Evolutionary conservation across 768 basidiomycete species (phyloP).

Genomic region (Scleroderma bovista): DNA sequence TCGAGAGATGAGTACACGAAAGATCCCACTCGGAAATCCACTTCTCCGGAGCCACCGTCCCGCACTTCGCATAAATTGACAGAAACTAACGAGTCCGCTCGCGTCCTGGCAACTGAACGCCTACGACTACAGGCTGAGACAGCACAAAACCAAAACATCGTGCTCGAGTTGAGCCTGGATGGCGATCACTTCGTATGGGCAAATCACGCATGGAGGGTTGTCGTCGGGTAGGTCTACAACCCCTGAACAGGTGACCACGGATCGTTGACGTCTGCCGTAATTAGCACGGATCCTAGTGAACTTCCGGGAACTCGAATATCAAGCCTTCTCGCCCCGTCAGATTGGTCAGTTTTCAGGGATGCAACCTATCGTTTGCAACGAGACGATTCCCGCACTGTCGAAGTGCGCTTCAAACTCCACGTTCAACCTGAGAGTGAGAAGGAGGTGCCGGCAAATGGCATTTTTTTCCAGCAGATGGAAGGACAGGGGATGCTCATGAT

Average conservation of each 20-base stretch:
- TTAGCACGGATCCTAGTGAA: slow-evolving; percentile 77
- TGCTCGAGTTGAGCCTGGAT: slow-evolving; percentile 90
- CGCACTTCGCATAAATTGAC: slow-evolving; percentile 41
- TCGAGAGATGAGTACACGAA: slow-evolving; percentile 56
- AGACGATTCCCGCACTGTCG: slow-evolving; percentile 92
- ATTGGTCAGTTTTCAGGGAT: slow-evolving; percentile 79
- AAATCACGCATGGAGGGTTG: slow-evolving; percentile 91
- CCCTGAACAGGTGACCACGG: not conserved
- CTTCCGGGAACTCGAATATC: slow-evolving; percentile 79
- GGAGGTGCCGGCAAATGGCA: slow-evolving; percentile 45
- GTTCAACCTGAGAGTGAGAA: slow-evolving; percentile 56
- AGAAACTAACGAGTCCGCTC: slow-evolving; percentile 67
- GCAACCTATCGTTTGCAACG: slow-evolving; percentile 81
- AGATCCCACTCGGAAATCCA: slow-evolving; percentile 36
- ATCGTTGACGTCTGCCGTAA: slow-evolving; percentile 10
- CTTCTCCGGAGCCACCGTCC: slow-evolving; percentile 31
- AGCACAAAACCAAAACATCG: slow-evolving; percentile 92
- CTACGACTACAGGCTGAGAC: slow-evolving; percentile 88
- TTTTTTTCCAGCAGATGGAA: slow-evolving; percentile 82
- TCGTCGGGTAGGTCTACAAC: slow-evolving; percentile 66
- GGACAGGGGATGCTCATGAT: slow-evolving; percentile 99
- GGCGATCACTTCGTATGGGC: slow-evolving; percentile 95
- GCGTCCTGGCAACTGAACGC: slow-evolving; percentile 84
- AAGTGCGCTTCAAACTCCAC: slow-evolving; percentile 83
- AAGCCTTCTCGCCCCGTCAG: slow-evolving; percentile 68